Conservation (phyloP, 169 alveolate species). For the Eimeria brunetti region DNA sequence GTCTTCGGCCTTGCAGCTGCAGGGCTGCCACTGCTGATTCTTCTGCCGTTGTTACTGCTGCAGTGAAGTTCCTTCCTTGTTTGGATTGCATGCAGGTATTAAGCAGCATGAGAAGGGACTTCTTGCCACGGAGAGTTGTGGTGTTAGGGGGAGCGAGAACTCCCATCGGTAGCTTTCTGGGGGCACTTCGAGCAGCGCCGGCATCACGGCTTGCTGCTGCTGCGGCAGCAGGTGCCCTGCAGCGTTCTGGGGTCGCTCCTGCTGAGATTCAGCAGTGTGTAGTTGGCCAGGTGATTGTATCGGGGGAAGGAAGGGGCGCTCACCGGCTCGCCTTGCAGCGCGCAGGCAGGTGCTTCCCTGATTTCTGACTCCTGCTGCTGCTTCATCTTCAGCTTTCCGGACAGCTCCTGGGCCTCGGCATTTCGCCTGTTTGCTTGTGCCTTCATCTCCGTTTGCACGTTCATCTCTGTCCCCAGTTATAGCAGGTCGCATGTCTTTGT, state of each 20-base stretch:
- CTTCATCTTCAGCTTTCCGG: neutral
- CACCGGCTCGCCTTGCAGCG: slow-evolving; percentile 43
- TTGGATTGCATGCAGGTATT: too few species aligned
- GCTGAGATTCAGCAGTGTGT: slow-evolving; percentile 79
- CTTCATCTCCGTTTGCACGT: neutral
- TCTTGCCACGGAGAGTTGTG: slow-evolving; percentile 74
- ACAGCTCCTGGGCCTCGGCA: too few species aligned
- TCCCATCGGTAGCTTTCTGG: slow-evolving; percentile 82
- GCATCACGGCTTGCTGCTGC: slow-evolving; percentile 77
- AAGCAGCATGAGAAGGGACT: neutral
- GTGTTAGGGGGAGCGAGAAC: slow-evolving; percentile 79
- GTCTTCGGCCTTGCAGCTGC: neutral
- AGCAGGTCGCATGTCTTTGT: neutral
- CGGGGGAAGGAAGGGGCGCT: slow-evolving; percentile 82
- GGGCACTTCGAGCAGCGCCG: slow-evolving; percentile 71
- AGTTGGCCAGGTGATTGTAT: slow-evolving; percentile 84
- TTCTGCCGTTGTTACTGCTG: neutral
- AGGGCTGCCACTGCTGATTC: too few species aligned
- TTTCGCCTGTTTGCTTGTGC: neutral
- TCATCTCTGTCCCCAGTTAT: neutral
- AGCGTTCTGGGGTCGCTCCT: slow-evolving; percentile 71
- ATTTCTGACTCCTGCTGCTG: neutral
- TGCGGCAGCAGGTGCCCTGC: slow-evolving; percentile 80
- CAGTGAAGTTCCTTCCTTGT: neutral
- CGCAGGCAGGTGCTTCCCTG: slow-evolving; percentile 13